Percentiles rank a stretch among this genome's conserved stretches.
These are phyloP conservation scores for Hyaloscypha bicolor DNA, from an alignment of 495 filamentous ascomycete genomes.

Conservation along the genomic window DNA sequence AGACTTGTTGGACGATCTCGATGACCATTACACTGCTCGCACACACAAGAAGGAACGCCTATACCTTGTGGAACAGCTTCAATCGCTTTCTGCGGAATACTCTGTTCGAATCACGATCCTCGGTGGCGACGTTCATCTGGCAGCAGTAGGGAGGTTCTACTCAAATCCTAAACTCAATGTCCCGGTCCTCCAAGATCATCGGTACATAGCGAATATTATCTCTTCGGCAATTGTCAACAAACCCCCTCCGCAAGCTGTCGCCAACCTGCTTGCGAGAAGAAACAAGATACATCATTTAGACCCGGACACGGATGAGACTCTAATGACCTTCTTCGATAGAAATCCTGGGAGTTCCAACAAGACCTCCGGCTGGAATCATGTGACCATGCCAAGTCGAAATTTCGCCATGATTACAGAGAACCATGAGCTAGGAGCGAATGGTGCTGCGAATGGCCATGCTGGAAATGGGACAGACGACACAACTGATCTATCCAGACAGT, in stretches of 20 bases:
- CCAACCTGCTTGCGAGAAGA: slow-evolving; percentile 77
- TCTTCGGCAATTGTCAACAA: slow-evolving; percentile 89
- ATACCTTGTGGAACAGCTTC: slow-evolving; percentile 70
- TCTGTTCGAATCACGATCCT: slow-evolving; percentile 83
- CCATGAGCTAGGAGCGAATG: slow-evolving; percentile 1
- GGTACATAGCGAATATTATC: slow-evolving; percentile 77
- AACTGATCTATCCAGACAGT: background rate
- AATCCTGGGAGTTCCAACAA: slow-evolving; percentile 74
- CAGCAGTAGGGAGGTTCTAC: slow-evolving; percentile 76
- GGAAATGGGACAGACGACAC: slow-evolving; percentile 4
- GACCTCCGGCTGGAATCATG: slow-evolving; percentile 69
- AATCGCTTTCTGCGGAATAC: slow-evolving; percentile 69
- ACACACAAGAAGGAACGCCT: slow-evolving; percentile 90
- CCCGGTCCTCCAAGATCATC: slow-evolving; percentile 61
- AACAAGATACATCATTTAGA: slow-evolving; percentile 97
- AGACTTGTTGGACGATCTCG: slow-evolving; percentile 89
- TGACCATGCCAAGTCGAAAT: slow-evolving; percentile 90
- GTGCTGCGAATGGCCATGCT: slow-evolving; percentile 7
- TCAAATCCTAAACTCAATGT: slow-evolving; percentile 64
- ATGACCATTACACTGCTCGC: slow-evolving; percentile 92
- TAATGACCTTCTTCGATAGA: slow-evolving; percentile 82
- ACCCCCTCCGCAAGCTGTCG: slow-evolving; percentile 84
- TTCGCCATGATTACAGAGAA: slow-evolving; percentile 82
- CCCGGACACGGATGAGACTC: slow-evolving; percentile 80
- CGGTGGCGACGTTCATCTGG: slow-evolving; percentile 77